phyloP scores from a whole-genome alignment of 139 green algal genomes.

The Chlorokybus atmophyticus region DNA sequence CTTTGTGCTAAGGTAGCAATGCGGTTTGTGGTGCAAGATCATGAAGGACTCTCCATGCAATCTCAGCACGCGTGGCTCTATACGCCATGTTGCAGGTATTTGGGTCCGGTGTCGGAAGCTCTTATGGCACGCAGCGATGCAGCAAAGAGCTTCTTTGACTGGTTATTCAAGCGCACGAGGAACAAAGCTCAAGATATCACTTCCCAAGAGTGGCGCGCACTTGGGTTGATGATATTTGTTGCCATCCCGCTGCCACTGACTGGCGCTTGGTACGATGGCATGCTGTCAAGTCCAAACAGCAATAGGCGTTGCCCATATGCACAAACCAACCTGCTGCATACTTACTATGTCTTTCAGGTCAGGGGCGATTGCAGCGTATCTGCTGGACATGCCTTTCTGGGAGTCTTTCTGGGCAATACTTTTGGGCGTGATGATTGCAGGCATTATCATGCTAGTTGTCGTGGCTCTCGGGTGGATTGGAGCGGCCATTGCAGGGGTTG shows the following conservation, averaged over 20 bases:
- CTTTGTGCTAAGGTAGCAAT: conserved; percentile 24
- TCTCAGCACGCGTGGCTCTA: no score
- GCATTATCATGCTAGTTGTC: conserved; percentile 24
- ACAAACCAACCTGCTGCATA: no score
- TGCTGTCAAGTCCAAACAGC: no score
- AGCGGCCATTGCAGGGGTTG: conserved; percentile 13
- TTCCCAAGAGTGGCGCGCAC: conserved; percentile 14
- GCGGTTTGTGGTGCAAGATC: no score
- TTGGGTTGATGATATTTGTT: conserved; percentile 28
- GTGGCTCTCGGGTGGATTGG: conserved; percentile 1
- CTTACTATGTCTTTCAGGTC: no score
- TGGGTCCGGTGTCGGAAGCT: conserved; percentile 8
- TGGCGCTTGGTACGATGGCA: conserved; percentile 26
- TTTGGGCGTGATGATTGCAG: conserved; percentile 16
- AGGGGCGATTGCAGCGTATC: conserved; percentile 17
- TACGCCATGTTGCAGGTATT: no score
- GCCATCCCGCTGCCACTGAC: conserved; percentile 25
- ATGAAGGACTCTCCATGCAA: no score
- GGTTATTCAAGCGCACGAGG: conserved; percentile 12
- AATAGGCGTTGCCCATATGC: no score
- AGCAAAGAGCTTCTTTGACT: conserved; percentile 2
- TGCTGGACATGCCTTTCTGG: conserved; percentile 26
- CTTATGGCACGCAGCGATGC: neutral
- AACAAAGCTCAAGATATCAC: conserved; percentile 16
- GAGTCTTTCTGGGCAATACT: conserved; percentile 15